Evolutionary conservation across 805 yeast species (phyloP).

Genomic region (Ogataea zsoltii): DNA sequence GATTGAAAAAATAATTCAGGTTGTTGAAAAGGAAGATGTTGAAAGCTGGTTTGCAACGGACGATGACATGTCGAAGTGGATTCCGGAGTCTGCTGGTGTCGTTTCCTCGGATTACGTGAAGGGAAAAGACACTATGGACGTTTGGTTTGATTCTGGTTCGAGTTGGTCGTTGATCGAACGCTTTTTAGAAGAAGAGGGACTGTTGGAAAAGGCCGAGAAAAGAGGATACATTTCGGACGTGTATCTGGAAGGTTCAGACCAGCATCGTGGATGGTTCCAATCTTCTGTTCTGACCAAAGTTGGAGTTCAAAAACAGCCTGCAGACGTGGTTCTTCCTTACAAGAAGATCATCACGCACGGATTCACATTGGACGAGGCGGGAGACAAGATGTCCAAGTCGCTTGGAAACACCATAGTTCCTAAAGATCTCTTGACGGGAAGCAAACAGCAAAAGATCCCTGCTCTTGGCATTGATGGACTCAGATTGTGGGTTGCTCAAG

Average conservation of each 20-base stretch:
- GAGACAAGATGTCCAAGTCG: conserved; percentile 92
- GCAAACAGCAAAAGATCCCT: conserved; percentile 48
- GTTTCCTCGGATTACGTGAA: conserved; percentile 50
- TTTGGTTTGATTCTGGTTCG: conserved; percentile 98
- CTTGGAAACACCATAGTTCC: conserved; percentile 83
- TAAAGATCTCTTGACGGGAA: conserved; percentile 62
- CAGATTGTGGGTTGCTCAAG: conserved; percentile 85
- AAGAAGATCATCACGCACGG: conserved; percentile 87
- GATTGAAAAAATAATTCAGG: conserved; percentile 56
- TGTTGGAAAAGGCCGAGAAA: conserved; percentile 31
- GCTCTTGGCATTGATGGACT: conserved; percentile 88
- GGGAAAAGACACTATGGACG: conserved; percentile 94
- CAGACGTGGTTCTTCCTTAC: conserved; percentile 52
- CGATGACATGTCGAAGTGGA: conserved; percentile 61
- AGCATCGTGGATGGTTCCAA: conserved; percentile 99
- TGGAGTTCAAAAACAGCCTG: conserved; percentile 38
- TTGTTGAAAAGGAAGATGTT: conserved; percentile 60
- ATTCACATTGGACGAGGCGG: conserved; percentile 81
- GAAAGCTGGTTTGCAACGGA: conserved; percentile 70
- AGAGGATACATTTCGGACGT: conserved; percentile 66
- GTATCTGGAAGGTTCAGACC: conserved; percentile 97
- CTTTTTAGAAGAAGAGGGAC: conserved; percentile 37
- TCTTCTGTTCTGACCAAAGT: conserved; percentile 82
- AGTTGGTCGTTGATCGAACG: conserved; percentile 71
- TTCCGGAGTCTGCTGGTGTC: conserved; percentile 54